A percentile compares a stretch with the other conserved stretches of the same genome.
Conservation (phyloP, 176 grass and related monocot species). For the Oryza meyeriana region DNA sequence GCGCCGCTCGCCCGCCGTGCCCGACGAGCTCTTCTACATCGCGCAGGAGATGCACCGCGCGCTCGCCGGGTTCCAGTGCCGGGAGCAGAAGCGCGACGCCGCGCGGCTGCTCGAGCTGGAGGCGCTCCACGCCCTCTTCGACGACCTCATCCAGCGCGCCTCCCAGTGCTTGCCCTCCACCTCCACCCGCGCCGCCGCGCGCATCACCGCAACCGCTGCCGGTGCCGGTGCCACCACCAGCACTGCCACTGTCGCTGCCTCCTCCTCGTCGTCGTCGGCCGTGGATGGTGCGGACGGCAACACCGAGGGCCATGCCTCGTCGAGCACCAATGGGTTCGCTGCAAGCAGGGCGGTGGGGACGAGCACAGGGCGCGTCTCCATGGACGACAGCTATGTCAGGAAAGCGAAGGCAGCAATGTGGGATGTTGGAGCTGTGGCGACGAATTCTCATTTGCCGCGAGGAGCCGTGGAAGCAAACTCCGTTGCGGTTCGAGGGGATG, state of each 20-base stretch:
- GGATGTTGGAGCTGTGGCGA: conserved; percentile 39
- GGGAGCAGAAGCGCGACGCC: conserved; percentile 87
- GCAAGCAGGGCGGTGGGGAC: conserved; percentile 24
- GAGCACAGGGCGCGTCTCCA: conserved; percentile 51
- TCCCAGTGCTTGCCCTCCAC: conserved; percentile 69
- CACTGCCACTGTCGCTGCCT: neutral
- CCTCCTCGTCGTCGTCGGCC: conserved; percentile 15
- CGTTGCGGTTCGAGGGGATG: neutral
- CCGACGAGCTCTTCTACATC: conserved; percentile 91
- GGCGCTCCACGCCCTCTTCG: conserved; percentile 62
- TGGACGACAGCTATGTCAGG: conserved; percentile 91
- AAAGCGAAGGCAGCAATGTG: conserved; percentile 65
- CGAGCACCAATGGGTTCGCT: conserved; percentile 31
- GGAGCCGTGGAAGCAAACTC: conserved; percentile 13
- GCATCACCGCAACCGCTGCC: conserved; percentile 24
- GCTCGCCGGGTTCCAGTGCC: conserved; percentile 63
- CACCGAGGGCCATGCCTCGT: conserved; percentile 16
- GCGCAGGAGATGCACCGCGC: conserved; percentile 91
- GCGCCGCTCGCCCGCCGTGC: conserved; percentile 49
- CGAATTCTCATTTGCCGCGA: conserved; percentile 36
- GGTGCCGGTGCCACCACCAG: neutral
- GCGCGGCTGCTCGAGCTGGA: conserved; percentile 77
- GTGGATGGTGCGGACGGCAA: neutral
- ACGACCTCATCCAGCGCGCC: conserved; percentile 80
- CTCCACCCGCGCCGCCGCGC: conserved; percentile 39